Conservation (phyloP, 1,139 yeast genomes). For the Candida pseudoviswanathii region DNA sequence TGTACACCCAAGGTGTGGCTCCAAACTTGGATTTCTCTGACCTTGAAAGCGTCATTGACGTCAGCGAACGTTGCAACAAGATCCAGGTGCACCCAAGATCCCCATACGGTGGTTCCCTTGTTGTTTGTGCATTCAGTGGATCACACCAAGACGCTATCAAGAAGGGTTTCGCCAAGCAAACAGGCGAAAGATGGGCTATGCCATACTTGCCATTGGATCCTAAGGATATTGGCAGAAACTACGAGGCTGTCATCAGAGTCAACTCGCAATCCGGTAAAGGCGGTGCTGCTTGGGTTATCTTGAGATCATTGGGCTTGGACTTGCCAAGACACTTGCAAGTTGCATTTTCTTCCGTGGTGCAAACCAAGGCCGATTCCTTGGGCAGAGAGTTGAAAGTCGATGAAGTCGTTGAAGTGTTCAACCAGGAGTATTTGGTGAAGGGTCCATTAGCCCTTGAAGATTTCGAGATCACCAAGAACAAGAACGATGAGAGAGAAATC, state of each 20-base stretch:
- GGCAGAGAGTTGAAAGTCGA: constrained; percentile 82
- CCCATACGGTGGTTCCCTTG: constrained; percentile 96
- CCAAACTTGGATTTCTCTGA: constrained; percentile 90
- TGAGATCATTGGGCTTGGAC: constrained; percentile 85
- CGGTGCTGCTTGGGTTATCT: constrained; percentile 97
- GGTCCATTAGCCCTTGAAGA: constrained; percentile 32
- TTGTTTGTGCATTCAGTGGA: constrained; percentile 95
- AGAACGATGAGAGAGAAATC: constrained; percentile 30
- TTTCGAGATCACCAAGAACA: constrained; percentile 34
- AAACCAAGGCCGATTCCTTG: constrained; percentile 72
- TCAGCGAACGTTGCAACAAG: constrained; percentile 92
- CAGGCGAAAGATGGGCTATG: constrained; percentile 64
- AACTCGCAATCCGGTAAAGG: constrained; percentile 98
- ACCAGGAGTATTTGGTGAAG: constrained; percentile 53
- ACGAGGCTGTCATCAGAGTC: constrained; percentile 97
- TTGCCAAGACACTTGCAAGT: constrained; percentile 92
- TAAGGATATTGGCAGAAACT: constrained; percentile 91
- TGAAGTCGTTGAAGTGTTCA: constrained; percentile 79
- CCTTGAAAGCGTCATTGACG: constrained; percentile 74
- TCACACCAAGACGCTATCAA: constrained; percentile 98
- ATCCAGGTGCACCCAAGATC: constrained; percentile 93
- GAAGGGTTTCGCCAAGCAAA: constrained; percentile 77
- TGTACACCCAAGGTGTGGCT: constrained; percentile 90
- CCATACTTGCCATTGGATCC: constrained; percentile 98
- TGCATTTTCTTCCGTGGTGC: constrained; percentile 84